Evolutionary conservation across 1,284 basidiomycete species (phyloP).

Genomic region (Grifola frondosa): DNA sequence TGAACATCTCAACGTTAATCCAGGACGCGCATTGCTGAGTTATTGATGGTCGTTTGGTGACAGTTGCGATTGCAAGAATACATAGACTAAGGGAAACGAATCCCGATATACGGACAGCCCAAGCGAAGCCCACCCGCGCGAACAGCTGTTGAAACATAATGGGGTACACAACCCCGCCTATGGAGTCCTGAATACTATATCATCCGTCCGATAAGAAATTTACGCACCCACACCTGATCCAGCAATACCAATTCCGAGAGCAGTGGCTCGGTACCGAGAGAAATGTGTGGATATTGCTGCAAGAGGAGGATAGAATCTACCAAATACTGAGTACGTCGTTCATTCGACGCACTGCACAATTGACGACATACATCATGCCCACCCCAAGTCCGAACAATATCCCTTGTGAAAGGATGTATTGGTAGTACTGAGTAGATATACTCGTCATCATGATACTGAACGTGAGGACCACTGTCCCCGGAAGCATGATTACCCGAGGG

Average conservation of each 20-base stretch:
- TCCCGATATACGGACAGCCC: slow-evolving; percentile 47
- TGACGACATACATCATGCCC: slow-evolving; percentile 36
- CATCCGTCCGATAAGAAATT: not conserved
- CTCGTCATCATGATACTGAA: slow-evolving; percentile 39
- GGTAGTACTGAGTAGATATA: slow-evolving; percentile 36
- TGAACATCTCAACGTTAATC: slow-evolving; percentile 30
- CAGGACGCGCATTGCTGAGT: slow-evolving; percentile 16
- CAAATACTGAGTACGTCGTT: not conserved
- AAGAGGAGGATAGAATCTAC: slow-evolving; percentile 31
- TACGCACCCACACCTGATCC: slow-evolving; percentile 32
- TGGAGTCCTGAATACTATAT: not conserved
- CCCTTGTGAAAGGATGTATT: slow-evolving; percentile 39
- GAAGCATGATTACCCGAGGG: slow-evolving; percentile 30
- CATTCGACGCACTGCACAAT: not conserved
- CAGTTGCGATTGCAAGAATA: slow-evolving; percentile 24
- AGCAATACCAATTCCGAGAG: slow-evolving; percentile 46
- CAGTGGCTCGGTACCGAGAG: slow-evolving; percentile 56
- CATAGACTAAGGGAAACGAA: slow-evolving; percentile 35
- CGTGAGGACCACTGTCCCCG: slow-evolving; percentile 34
- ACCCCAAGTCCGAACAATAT: slow-evolving; percentile 37
- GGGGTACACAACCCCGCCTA: slow-evolving; percentile 68
- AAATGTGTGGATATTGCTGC: slow-evolving; percentile 46
- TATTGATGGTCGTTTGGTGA: slow-evolving; percentile 27
- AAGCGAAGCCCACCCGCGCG: slow-evolving; percentile 53
- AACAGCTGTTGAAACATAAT: slow-evolving; percentile 64